phyloP scores from a whole-genome alignment of 345 rosid genomes.

The Cardamine chenopodiifolia region DNA sequence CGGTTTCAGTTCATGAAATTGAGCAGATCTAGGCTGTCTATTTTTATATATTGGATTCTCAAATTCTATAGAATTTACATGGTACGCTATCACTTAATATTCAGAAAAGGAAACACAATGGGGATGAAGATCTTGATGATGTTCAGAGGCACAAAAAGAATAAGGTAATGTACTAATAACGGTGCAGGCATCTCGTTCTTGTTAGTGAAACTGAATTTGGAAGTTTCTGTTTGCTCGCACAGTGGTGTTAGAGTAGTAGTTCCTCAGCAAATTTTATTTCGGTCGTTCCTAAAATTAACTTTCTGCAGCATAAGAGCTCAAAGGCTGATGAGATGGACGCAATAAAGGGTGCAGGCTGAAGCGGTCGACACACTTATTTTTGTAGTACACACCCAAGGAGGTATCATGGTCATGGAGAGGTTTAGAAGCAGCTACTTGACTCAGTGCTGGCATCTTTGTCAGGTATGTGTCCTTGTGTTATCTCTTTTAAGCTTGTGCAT shows the following conservation, averaged over 20 bases:
- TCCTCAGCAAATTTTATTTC: neutral
- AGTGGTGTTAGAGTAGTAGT: neutral
- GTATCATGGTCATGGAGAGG: slow-evolving; percentile 42
- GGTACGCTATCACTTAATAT: slow-evolving; percentile 17
- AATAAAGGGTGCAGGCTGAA: slow-evolving; percentile 69
- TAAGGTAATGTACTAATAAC: slow-evolving; percentile 59
- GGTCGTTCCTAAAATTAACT: neutral
- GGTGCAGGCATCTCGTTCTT: slow-evolving; percentile 4
- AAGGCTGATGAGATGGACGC: slow-evolving; percentile 74
- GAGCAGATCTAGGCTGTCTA: neutral
- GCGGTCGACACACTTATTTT: slow-evolving; percentile 1
- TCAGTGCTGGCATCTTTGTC: slow-evolving; percentile 38
- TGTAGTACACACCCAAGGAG: slow-evolving; percentile 32
- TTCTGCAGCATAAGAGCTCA: slow-evolving; percentile 74
- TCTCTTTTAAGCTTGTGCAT: neutral
- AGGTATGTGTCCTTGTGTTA: slow-evolving; percentile 48
- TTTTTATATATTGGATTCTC: neutral
- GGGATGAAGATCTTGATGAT: slow-evolving; percentile 73
- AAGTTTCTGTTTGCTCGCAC: neutral
- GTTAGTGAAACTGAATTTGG: slow-evolving; percentile 13
- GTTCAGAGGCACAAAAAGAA: slow-evolving; percentile 80
- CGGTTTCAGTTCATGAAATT: neutral
- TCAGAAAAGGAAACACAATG: slow-evolving; percentile 93
- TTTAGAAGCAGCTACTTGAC: slow-evolving; percentile 46
- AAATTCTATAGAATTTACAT: slow-evolving; percentile 3